Base-by-base conservation (phyloP, 345 rosid genomes). In the Carallia brachiata region DNA sequence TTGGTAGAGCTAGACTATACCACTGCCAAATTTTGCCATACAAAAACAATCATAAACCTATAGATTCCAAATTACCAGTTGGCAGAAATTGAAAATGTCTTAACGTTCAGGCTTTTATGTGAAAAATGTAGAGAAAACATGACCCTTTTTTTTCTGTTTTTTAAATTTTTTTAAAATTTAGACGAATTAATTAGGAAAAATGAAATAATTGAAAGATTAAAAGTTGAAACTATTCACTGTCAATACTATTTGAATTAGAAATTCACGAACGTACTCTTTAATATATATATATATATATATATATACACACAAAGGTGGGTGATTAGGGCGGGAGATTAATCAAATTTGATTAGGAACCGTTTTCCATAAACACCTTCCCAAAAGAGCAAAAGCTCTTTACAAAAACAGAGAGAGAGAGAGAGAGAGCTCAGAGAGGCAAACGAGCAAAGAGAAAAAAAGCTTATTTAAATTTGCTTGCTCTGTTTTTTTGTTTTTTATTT, bases 261-360 rank as follows among this genome's bases (percentile, higher is more conserved):
- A 23, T 23, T 23, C 23, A 23, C 23, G 23, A 23, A n/a, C n/a
- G n/a, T n/a, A n/a, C 23, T 23, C 23, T 23, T 23, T 23, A 23
- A 23, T 23, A 23, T 23, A 53, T 27, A n/a, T 17, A 53, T 23
- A 23, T 23, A 53, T 27, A n/a, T 17, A 53, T 23, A 23, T 23
- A 23, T 23, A 23, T 23, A 23, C 23, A 23, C 23, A 23, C 23
- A 23, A 23, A 23, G 23, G 23, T 23, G 2, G 58, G 10, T 6
- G 18, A 82, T 80, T 80, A 78, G 34, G 84, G 86, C 86, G 88
- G 88, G 86, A 82, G 86, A 71, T 74, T 80, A 80, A 82, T 78
- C 77, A 67, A 79, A 75, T 63, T 75, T 70, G 78, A 78, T 78
- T 23, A 80, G 19, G 36, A 36, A 34, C 17, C 16, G 2, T 7